Evolutionary conservation across 2,329 filamentous ascomycete genomes (phyloP).

Genomic region (Fusarium xylarioides): DNA sequence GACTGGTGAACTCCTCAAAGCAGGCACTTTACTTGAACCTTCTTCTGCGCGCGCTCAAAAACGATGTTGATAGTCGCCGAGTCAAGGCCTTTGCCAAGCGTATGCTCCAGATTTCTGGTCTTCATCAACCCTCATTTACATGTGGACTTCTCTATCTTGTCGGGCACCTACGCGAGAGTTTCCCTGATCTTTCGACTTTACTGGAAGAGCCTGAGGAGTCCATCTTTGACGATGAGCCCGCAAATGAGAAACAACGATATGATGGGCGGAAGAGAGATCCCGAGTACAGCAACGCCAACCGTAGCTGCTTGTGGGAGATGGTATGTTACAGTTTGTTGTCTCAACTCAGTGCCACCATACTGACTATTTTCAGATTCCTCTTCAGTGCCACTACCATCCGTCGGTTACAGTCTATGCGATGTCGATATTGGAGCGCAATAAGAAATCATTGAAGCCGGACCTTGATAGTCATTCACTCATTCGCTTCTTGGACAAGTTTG

Average conservation of each 20-base stretch:
- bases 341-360: not conserved
- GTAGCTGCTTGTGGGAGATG: constrained; percentile 92
- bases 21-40: constrained; percentile 95
- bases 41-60: constrained; percentile 86
- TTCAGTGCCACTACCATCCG: constrained; percentile 82
- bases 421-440: constrained; percentile 73
- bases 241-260: constrained; percentile 61
- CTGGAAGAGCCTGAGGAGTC: constrained; percentile 81
- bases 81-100: constrained; percentile 97
- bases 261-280: constrained; percentile 93
- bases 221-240: constrained; percentile 68
- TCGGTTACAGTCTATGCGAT: constrained; percentile 87
- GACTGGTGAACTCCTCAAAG: constrained; percentile 89
- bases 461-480: constrained; percentile 89
- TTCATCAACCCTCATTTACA: constrained; percentile 92
- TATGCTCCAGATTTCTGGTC: constrained; percentile 83
- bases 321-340: constrained; percentile 54
- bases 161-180: constrained; percentile 79
- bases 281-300: constrained; percentile 90
- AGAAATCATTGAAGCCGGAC: constrained; percentile 87
- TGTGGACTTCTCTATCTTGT: constrained; percentile 94
- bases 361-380: constrained; percentile 47
- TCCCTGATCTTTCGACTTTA: constrained; percentile 82
- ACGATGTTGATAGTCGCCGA: constrained; percentile 87
- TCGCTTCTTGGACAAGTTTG: constrained; percentile 96